Percentiles rank a stretch among this genome's conserved stretches.
These are phyloP conservation scores for Lentinula sp. DNA, from an alignment of 768 basidiomycete genomes.

Conservation along the genomic window DNA sequence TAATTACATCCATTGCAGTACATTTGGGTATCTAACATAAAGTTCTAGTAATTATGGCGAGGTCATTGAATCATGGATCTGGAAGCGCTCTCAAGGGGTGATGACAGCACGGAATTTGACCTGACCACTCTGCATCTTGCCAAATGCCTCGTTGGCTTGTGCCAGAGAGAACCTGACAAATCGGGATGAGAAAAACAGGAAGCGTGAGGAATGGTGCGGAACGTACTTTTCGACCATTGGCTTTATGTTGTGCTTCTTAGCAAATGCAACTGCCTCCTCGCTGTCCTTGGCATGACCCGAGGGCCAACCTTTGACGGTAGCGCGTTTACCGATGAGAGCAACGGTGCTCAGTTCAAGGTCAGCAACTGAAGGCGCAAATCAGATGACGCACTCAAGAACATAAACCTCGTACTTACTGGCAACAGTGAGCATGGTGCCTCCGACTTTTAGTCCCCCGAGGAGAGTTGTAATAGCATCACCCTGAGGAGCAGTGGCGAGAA, in stretches of 20 bases:
- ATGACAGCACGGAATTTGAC: not conserved
- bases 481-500: not conserved
- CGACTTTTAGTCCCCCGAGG: not conserved
- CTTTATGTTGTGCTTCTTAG: not conserved
- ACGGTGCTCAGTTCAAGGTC: not conserved
- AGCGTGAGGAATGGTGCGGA: not conserved
- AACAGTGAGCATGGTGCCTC: conserved; percentile 2
- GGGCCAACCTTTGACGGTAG: not conserved
- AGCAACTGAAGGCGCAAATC: not conserved
- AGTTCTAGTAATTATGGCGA: not conserved
- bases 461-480: not conserved
- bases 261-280: not conserved
- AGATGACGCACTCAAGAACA: not conserved
- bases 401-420: not conserved
- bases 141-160: not conserved
- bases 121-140: not conserved
- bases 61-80: not conserved
- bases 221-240: not conserved
- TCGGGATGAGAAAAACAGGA: not conserved
- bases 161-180: not conserved
- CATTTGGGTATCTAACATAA: not conserved
- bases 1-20: not conserved
- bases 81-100: not conserved
- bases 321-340: not conserved
- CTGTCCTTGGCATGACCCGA: conserved; percentile 2